These are phyloP conservation scores for Cyclocybe aegerita DNA, from an alignment of 768 basidiomycete genomes.

Conservation along the genomic window DNA sequence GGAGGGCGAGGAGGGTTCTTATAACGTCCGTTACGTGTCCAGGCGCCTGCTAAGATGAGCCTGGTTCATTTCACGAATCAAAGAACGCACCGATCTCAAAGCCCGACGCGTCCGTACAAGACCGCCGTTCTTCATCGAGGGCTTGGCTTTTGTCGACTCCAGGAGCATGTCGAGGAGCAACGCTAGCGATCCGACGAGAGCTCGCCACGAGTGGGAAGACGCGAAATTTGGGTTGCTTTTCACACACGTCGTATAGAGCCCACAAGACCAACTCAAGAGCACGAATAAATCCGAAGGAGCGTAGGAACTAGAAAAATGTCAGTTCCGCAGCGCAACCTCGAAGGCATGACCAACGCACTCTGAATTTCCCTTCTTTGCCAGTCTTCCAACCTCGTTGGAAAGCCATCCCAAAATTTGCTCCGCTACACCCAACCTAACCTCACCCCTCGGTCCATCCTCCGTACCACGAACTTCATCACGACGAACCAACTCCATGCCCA, in stretches of 20 bases:
- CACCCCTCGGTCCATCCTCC: slow-evolving; percentile 35
- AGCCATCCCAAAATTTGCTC: slow-evolving; percentile 81
- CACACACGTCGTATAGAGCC: slow-evolving; percentile 55
- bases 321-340: not conserved
- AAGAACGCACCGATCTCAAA: slow-evolving; percentile 55
- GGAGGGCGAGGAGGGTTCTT: slow-evolving; percentile 46
- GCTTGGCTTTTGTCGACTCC: slow-evolving; percentile 51
- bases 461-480: slow-evolving; percentile 57
- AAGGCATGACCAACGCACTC: slow-evolving; percentile 43
- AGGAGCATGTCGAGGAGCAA: slow-evolving; percentile 61
- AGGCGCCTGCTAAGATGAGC: slow-evolving; percentile 29
- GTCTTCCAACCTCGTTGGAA: slow-evolving; percentile 58
- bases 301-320: slow-evolving; percentile 38
- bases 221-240: slow-evolving; percentile 43
- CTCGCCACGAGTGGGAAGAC: slow-evolving; percentile 47
- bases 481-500: slow-evolving; percentile 62
- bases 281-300: slow-evolving; percentile 65
- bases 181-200: slow-evolving; percentile 57
- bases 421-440: slow-evolving; percentile 54
- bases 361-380: slow-evolving; percentile 50
- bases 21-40: slow-evolving; percentile 50
- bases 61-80: not conserved
- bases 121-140: slow-evolving; percentile 58
- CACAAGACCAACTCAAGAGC: slow-evolving; percentile 70
- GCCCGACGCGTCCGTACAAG: slow-evolving; percentile 64